Percentiles rank a stretch among this genome's conserved stretches.
phyloP scores from a whole-genome alignment of 148 eudicot species.

The Tetragonia tetragonoides region DNA sequence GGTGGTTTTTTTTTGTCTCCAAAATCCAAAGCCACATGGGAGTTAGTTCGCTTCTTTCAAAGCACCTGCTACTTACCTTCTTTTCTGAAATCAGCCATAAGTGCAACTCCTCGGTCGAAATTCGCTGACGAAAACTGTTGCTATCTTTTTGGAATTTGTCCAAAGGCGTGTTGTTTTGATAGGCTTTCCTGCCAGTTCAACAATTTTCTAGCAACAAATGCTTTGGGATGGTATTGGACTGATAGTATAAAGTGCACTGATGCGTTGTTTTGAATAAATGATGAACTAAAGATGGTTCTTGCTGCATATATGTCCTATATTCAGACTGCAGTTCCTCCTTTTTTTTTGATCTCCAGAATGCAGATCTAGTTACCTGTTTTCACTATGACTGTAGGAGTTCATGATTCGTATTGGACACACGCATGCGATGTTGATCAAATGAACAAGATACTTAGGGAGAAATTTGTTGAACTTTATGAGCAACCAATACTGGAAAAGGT shows the following conservation, averaged over 20 bases:
- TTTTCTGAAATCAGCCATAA: not conserved
- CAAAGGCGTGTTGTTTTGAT: not conserved
- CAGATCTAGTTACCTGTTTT: not conserved
- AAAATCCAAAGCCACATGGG: too few species aligned
- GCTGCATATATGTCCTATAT: not conserved
- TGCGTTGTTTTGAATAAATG: too few species aligned
- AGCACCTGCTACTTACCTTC: not conserved
- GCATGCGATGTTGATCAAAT: slow-evolving; percentile 86
- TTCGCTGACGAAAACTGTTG: not conserved
- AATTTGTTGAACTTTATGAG: slow-evolving; percentile 91
- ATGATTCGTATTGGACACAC: slow-evolving; percentile 98
- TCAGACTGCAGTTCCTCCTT: not conserved
- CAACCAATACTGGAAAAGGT: slow-evolving; percentile 86
- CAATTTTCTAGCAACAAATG: too few species aligned
- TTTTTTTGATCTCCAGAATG: not conserved
- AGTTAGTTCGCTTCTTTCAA: too few species aligned
- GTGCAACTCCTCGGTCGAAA: not conserved
- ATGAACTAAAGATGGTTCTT: not conserved
- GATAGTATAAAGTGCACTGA: too few species aligned
- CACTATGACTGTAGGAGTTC: slow-evolving; percentile 61
- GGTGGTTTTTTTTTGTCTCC: too few species aligned
- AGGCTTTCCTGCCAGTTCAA: not conserved
- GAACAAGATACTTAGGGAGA: slow-evolving; percentile 78
- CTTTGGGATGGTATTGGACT: too few species aligned
- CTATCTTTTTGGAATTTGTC: not conserved